Evolutionary conservation across 257 asterid species (phyloP).

Genomic region (Gentiana macrophylla): DNA sequence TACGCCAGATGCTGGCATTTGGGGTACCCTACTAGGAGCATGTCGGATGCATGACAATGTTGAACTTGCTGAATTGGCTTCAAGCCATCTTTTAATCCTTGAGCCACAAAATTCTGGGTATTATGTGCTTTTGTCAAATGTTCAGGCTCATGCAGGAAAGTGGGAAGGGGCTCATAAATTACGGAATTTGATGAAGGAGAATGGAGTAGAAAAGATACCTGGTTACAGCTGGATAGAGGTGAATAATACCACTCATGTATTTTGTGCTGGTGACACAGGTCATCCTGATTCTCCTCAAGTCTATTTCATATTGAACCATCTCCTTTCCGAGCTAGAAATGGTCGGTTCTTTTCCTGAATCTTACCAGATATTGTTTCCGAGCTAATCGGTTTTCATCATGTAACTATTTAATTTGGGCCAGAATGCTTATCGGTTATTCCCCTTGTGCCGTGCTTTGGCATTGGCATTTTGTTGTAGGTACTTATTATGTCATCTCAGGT

Average conservation of each 20-base stretch:
- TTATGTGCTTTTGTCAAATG: constrained; percentile 32
- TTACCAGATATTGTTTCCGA: constrained; percentile 7
- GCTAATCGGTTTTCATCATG: too few relatives aligned
- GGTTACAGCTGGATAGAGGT: constrained; percentile 46
- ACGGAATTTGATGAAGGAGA: constrained; percentile 38
- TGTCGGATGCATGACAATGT: constrained; percentile 32
- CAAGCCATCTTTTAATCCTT: constrained; percentile 28
- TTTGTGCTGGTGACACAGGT: constrained; percentile 58
- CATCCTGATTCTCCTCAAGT: constrained; percentile 57
- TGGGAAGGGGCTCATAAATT: constrained; percentile 36
- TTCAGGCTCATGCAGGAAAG: constrained; percentile 28
- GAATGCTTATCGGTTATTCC: too few relatives aligned
- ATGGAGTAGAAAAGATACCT: constrained; percentile 30
- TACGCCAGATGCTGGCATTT: constrained; percentile 28
- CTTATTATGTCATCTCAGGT: too few relatives aligned
- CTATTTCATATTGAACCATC: constrained; percentile 35
- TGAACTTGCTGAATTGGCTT: constrained; percentile 32
- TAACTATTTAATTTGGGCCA: too few relatives aligned
- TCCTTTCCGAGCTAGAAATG: constrained; percentile 51
- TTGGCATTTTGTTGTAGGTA: too few relatives aligned
- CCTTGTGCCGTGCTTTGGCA: too few relatives aligned
- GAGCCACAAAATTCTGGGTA: constrained; percentile 46
- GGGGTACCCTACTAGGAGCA: constrained; percentile 44
- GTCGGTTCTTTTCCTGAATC: constrained; percentile 37
- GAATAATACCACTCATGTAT: constrained; percentile 29